These are phyloP conservation scores for Cordyceps militaris DNA, from an alignment of 2,329 filamentous ascomycete genomes.

Conservation along the genomic window DNA sequence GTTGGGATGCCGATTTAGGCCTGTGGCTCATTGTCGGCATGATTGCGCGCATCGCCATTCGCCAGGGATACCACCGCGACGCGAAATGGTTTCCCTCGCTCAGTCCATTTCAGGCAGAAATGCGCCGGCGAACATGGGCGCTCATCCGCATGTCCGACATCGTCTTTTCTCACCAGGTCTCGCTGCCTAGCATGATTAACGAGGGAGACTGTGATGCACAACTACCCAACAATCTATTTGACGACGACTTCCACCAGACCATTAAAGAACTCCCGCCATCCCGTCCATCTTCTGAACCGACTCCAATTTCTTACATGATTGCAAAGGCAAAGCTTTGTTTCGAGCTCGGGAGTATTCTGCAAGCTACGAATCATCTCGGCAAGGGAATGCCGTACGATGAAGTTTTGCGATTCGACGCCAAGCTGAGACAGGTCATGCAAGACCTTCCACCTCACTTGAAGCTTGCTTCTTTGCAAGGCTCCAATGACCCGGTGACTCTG, in stretches of 20 bases:
- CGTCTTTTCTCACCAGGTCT: slow-evolving; percentile 68
- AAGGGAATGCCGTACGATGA: slow-evolving; percentile 56
- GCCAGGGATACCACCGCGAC: slow-evolving; percentile 75
- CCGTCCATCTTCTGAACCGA: slow-evolving; percentile 61
- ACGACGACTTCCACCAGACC: slow-evolving; percentile 68
- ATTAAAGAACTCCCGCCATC: slow-evolving; percentile 62
- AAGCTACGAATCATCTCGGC: slow-evolving; percentile 51
- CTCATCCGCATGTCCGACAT: slow-evolving; percentile 67
- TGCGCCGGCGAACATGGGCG: slow-evolving; percentile 61
- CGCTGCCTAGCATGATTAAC: slow-evolving; percentile 62
- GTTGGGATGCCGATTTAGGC: slow-evolving; percentile 66
- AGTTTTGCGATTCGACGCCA: slow-evolving; percentile 54
- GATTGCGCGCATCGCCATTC: slow-evolving; percentile 51
- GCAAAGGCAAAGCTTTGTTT: slow-evolving; percentile 61
- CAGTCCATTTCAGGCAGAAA: slow-evolving; percentile 70
- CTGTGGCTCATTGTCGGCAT: slow-evolving; percentile 52
- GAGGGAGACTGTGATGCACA: slow-evolving; percentile 69
- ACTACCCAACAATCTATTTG: slow-evolving; percentile 70
- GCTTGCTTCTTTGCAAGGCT: slow-evolving; percentile 67
- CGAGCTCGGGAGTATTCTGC: slow-evolving; percentile 65
- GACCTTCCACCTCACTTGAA: slow-evolving; percentile 74
- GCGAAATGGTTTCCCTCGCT: slow-evolving; percentile 66
- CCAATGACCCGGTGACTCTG: slow-evolving; percentile 72
- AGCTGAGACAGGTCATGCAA: slow-evolving; percentile 53
- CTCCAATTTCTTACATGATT: slow-evolving; percentile 73